Conservation (phyloP, 2,329 filamentous ascomycete species). For the Phialophora expanda region DNA sequence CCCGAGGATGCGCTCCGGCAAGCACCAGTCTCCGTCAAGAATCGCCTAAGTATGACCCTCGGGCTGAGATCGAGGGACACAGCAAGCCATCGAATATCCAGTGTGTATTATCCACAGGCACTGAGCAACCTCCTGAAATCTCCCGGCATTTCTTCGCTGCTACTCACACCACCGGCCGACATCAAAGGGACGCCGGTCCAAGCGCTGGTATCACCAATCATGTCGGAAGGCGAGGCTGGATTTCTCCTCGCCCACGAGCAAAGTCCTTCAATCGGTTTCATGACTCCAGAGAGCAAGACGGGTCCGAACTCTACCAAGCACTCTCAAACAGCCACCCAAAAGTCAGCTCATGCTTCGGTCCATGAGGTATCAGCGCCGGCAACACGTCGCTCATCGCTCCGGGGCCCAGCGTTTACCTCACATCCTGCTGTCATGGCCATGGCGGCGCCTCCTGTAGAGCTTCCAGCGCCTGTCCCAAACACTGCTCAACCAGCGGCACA, state of each 20-base stretch:
- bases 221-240: conserved; percentile 24
- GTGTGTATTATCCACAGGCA: conserved; percentile 35
- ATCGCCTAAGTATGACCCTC: conserved; percentile 37
- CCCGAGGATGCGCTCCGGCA: conserved; percentile 35
- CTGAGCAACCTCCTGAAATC: conserved; percentile 34
- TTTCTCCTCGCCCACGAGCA: conserved; percentile 25
- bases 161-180: conserved; percentile 22
- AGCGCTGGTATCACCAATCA: conserved; percentile 23
- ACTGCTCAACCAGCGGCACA: background rate
- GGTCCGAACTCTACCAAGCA: conserved; percentile 12
- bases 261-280: conserved; percentile 26
- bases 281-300: conserved; percentile 24
- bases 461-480: conserved; percentile 18
- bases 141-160: conserved; percentile 26
- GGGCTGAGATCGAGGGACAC: conserved; percentile 30
- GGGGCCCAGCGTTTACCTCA: conserved; percentile 33
- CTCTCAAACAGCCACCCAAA: conserved; percentile 7
- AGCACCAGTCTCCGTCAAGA: conserved; percentile 38
- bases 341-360: conserved; percentile 26
- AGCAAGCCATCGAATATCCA: conserved; percentile 34
- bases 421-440: conserved; percentile 37
- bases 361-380: conserved; percentile 16
- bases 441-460: conserved; percentile 33
- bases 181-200: conserved; percentile 29
- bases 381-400: conserved; percentile 27